Base-by-base conservation (phyloP, 1,284 basidiomycete genomes). In the Gymnopus androsaceus region DNA sequence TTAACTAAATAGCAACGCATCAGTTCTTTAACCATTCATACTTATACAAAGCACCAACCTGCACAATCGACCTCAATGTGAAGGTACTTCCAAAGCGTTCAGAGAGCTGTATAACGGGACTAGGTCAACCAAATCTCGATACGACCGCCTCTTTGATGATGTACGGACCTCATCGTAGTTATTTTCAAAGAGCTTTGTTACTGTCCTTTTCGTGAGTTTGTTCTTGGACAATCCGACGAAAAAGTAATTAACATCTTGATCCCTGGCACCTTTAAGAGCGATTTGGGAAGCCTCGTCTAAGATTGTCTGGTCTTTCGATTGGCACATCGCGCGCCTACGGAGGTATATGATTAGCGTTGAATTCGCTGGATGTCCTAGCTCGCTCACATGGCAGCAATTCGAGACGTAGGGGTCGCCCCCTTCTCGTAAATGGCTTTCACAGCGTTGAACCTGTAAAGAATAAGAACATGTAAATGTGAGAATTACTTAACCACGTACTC, bases 371-470 rank as follows among this genome's bases (percentile, higher is more conserved):
- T 14, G 23, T n/a, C n/a, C n/a, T n/a, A n/a, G n/a, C 4, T 27
- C 15, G n/a, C 57, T 45, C 47, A 51, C 56, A 94, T 84, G 40
- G 88, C 85, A 57, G 86, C 78, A 59, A 83, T 81, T 63, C 83
- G 81, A 41, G 85, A 79, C 1, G 83, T 81, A 0, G 94, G 90
- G 36, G 90, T 92, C 65, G 81, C 80, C 2, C 89, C 85, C 57
- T 90, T 85, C 66, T 84, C 79, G 69, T 88, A 88, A 36, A 95
- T 81, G 53, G 77, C 75, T 61, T 89, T 80, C 46, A 91, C 77
- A 51, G 86, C 85, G 54, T 92, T 83, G 69, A 89, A 58, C 23
- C 52, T 58, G 9, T 5, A 41, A 14, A 45, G 14, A 8, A 51
- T 33, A 25, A 50, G 38, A 30, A 27, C 3, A 19, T 14, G 28